Base-by-base conservation (phyloP, 1,139 yeast genomes). In the Debaryomycetaceae sp. region DNA sequence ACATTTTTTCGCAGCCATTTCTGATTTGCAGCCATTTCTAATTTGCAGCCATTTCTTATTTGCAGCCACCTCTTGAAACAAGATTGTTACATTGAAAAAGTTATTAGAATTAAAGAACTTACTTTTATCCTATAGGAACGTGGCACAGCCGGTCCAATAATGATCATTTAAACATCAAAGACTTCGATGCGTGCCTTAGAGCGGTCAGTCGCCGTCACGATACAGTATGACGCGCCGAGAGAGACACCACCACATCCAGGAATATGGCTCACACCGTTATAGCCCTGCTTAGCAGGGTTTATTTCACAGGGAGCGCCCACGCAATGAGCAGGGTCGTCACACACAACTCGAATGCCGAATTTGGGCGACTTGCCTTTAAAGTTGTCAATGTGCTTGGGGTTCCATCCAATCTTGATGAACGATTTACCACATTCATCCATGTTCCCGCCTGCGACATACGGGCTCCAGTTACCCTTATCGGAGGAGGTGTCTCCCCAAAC, bases 371-470 rank as follows among this genome's bases (percentile, higher is more conserved):
- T 56, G 40, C 62, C 53, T 34, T 59, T 55, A 58, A 75, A 79
- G 30, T 61, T 66, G 40, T 78, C 87, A 39, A 81, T 52, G 53
- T 81, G 80, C 38, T 79, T 71, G 14, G 95, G 95, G 55, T 85
- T 85, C 92, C 94, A 83, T 29, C 92, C 95, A 48, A 85, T 72
- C 58, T 81, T 85, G 40, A 80, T 80, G 51, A 43, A 83, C 3
- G 95, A 82, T 51, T 73, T 70, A 19, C 83, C 80, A 32, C 48
- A 53, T 33, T 52, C 53, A 51, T 81, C 93, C 58, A 71, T 72
- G 59, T 83, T 83, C 40, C 87, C 85, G 39, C 95, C 95, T 13
- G 92, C 93, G 36, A 85, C 93, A 44, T 81, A 85, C 16, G 95
- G 95, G 16, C 94, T 59, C 95, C 95, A 85, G 67, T 85, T 83